These are phyloP conservation scores for Myochromella boudieri DNA, from an alignment of 768 basidiomycete genomes.

Conservation along the genomic window DNA sequence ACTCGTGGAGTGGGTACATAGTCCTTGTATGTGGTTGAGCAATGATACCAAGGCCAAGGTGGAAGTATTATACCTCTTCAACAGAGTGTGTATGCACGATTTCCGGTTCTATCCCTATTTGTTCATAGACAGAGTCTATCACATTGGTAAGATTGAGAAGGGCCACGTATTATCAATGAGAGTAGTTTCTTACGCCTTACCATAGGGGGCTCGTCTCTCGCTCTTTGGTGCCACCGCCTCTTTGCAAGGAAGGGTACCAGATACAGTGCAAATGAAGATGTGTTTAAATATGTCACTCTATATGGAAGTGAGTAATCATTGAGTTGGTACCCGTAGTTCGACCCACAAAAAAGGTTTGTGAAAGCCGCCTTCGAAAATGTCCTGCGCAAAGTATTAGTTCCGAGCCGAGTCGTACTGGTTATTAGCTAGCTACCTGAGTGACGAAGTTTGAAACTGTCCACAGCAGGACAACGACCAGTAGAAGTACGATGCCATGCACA, in stretches of 20 bases:
- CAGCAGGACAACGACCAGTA: conserved; percentile 75
- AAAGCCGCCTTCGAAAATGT: conserved; percentile 61
- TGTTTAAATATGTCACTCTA: conserved; percentile 89
- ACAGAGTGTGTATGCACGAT: background rate
- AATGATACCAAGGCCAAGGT: too few relatives aligned
- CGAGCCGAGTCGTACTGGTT: background rate
- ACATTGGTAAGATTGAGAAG: background rate
- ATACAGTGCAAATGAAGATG: conserved; percentile 84
- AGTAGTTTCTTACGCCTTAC: conserved; percentile 11
- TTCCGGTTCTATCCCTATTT: conserved; percentile 21
- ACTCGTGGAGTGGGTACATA: conserved; percentile 1
- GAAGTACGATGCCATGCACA: conserved; percentile 61
- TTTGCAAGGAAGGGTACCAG: conserved; percentile 51
- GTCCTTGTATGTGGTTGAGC: too few relatives aligned
- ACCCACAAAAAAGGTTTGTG: conserved; percentile 85
- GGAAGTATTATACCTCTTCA: conserved; percentile 8
- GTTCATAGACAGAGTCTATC: conserved; percentile 23
- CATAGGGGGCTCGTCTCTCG: background rate
- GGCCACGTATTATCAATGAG: background rate
- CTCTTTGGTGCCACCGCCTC: conserved; percentile 5
- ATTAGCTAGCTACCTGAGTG: conserved; percentile 68
- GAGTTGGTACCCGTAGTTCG: conserved; percentile 1
- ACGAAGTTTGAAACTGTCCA: conserved; percentile 92
- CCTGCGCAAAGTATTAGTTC: conserved; percentile 28
- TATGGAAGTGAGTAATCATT: background rate